Evolutionary conservation across 2,329 filamentous ascomycete species (phyloP).

Genomic region (Xylariaceae sp.): DNA sequence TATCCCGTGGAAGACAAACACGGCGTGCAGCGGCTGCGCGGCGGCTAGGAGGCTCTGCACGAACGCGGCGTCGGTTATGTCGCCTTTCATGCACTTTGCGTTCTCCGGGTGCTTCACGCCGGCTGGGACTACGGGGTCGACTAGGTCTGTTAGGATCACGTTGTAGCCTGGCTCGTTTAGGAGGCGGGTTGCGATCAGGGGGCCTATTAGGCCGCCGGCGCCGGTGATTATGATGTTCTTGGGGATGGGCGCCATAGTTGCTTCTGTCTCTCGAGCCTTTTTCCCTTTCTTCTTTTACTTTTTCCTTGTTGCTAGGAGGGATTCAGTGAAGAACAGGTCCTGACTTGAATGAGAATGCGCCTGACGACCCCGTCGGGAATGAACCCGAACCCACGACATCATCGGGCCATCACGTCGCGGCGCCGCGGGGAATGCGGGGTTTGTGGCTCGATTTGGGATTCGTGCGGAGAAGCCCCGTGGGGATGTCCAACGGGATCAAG

Average conservation of each 20-base stretch:
- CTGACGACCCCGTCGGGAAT: no score
- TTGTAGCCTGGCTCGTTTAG: slow-evolving; percentile 39
- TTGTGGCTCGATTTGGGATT: neutral
- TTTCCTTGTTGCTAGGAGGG: neutral
- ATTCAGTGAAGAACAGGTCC: neutral
- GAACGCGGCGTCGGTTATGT: slow-evolving; percentile 40
- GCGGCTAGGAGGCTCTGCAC: slow-evolving; percentile 40
- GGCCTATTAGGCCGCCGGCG: slow-evolving; percentile 34
- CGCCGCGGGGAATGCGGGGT: slow-evolving; percentile 16
- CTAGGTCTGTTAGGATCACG: slow-evolving; percentile 50
- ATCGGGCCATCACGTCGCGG: slow-evolving; percentile 10
- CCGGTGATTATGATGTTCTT: slow-evolving; percentile 37
- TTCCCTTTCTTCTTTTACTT: neutral
- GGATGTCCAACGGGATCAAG: no score
- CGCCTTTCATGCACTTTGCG: slow-evolving; percentile 47
- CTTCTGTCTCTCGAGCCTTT: neutral
- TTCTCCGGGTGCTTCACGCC: slow-evolving; percentile 47
- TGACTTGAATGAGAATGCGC: no score
- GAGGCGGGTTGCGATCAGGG: slow-evolving; percentile 38
- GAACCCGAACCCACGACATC: neutral
- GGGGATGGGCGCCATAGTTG: slow-evolving; percentile 25
- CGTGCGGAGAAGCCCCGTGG: no score
- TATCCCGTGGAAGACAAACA: slow-evolving; percentile 63
- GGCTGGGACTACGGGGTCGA: slow-evolving; percentile 47
- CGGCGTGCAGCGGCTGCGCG: slow-evolving; percentile 46